Conservation (phyloP, 495 filamentous ascomycete species). For the Xylaria flabelliformis region DNA sequence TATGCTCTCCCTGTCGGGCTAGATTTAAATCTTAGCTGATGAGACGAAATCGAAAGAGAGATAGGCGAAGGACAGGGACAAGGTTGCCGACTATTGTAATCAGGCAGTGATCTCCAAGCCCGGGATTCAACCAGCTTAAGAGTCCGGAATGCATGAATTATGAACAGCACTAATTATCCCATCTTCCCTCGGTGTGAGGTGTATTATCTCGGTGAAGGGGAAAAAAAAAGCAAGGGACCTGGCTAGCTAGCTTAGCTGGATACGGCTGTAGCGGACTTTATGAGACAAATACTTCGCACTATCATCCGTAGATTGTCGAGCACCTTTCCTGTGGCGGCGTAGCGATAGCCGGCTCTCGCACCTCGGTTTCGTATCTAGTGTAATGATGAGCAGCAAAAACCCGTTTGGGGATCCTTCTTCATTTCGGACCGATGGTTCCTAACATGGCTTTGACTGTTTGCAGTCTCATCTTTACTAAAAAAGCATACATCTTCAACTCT, state of each 20-base stretch:
- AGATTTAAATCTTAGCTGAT: conserved; percentile 7
- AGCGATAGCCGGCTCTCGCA: neutral
- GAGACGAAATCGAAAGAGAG: conserved; percentile 6
- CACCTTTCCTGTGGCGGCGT: neutral
- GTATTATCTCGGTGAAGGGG: conserved; percentile 13
- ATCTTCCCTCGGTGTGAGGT: neutral
- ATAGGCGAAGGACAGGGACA: conserved; percentile 11
- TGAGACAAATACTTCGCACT: conserved; percentile 2
- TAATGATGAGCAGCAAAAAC: neutral
- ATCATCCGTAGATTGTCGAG: conserved; percentile 7
- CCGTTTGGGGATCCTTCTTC: conserved; percentile 5
- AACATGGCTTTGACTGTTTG: neutral
- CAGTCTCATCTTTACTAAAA: neutral
- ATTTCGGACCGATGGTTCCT: conserved; percentile 22
- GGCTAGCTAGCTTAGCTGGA: neutral
- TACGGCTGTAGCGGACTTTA: conserved; percentile 7
- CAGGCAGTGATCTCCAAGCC: neutral
- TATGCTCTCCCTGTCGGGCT: neutral
- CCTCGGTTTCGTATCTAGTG: neutral
- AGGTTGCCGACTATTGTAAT: neutral
- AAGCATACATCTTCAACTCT: neutral
- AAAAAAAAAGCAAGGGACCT: conserved; percentile 5
- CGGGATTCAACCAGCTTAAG: conserved; percentile 11
- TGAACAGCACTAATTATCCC: conserved; percentile 3
- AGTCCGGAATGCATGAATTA: neutral